phyloP scores from a whole-genome alignment of 2,329 filamentous ascomycete species.

The Fusarium heterosporum region DNA sequence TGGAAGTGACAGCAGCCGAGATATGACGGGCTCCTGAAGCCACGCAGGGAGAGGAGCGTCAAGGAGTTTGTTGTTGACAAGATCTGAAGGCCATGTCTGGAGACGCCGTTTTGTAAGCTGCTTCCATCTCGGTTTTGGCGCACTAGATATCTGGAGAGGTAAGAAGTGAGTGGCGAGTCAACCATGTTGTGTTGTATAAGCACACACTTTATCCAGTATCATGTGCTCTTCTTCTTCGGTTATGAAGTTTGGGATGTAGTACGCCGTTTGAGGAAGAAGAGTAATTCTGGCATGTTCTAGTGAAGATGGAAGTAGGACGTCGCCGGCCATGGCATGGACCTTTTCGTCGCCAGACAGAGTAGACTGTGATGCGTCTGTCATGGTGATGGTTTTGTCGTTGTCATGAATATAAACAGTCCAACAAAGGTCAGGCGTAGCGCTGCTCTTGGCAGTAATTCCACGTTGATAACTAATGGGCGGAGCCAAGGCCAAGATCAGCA shows the following conservation, averaged over 20 bases:
- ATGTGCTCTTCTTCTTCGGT: conserved; percentile 76
- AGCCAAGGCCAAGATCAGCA: conserved; percentile 34
- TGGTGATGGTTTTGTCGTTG: conserved; percentile 1
- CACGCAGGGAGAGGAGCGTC: conserved; percentile 79
- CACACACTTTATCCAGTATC: conserved; percentile 76
- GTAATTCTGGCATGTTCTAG: conserved; percentile 66
- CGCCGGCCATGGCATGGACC: conserved; percentile 1
- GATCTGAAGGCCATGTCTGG: conserved; percentile 88
- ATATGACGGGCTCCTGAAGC: conserved; percentile 76
- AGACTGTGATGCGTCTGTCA: conserved; percentile 31
- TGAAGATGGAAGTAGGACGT: conserved; percentile 57
- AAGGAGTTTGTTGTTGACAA: conserved; percentile 82
- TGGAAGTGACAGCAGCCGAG: conserved; percentile 67
- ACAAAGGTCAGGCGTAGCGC: not conserved
- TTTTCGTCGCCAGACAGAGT: not conserved
- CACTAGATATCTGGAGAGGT: conserved; percentile 63
- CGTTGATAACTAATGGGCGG: conserved; percentile 18
- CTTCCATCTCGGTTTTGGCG: conserved; percentile 84
- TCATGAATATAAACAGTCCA: not conserved
- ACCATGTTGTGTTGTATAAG: conserved; percentile 38
- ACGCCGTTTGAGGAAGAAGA: conserved; percentile 73
- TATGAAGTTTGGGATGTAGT: conserved; percentile 90
- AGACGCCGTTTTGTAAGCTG: conserved; percentile 88
- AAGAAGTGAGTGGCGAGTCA: conserved; percentile 30
- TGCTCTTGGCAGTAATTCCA: conserved; percentile 1